Conservation (phyloP, 495 filamentous ascomycete species). For the Talaromyces borbonicus region DNA sequence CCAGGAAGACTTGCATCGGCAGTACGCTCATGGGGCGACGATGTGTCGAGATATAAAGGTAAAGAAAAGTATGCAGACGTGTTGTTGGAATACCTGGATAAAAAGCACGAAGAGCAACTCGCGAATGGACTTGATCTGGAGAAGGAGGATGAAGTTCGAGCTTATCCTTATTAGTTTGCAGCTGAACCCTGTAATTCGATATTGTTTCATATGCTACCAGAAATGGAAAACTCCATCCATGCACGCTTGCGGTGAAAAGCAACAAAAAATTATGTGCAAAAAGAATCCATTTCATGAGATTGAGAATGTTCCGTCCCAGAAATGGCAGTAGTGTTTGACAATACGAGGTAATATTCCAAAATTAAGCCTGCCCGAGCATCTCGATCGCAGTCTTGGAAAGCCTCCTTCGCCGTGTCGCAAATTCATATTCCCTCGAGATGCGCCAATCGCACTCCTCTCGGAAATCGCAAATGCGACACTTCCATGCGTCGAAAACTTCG, state of each 20-base stretch:
- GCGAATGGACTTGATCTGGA: slow-evolving; percentile 50
- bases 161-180: slow-evolving; percentile 29
- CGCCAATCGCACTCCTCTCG: slow-evolving; percentile 52
- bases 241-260: slow-evolving; percentile 1
- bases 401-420: slow-evolving; percentile 20
- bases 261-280: background rate
- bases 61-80: slow-evolving; percentile 70
- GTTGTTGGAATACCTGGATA: slow-evolving; percentile 73
- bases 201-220: background rate
- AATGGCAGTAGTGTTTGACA: background rate
- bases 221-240: background rate
- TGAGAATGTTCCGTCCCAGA: too few relatives aligned
- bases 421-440: slow-evolving; percentile 36
- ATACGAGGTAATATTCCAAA: background rate
- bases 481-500: slow-evolving; percentile 79
- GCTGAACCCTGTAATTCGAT: background rate
- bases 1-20: slow-evolving; percentile 64
- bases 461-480: slow-evolving; percentile 65
- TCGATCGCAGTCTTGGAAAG: slow-evolving; percentile 4
- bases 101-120: slow-evolving; percentile 69
- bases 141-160: slow-evolving; percentile 48
- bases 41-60: slow-evolving; percentile 79
- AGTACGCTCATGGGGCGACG: slow-evolving; percentile 75
- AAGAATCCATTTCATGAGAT: background rate
- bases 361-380: background rate